Conservation (phyloP, 2,329 filamentous ascomycete species). For the Botrytis byssoidea region DNA sequence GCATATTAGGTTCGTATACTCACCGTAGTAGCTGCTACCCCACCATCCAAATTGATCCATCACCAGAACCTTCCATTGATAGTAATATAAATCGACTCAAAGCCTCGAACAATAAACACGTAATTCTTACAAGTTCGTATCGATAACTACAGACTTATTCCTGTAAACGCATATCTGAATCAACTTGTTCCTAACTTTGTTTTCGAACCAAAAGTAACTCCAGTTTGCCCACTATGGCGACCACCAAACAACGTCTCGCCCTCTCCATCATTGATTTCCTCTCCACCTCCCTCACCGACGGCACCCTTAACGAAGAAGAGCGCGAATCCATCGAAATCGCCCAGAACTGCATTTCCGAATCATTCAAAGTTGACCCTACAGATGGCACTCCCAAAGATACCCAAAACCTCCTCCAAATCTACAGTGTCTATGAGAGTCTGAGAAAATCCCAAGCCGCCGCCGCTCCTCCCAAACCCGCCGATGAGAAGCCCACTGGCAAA, state of each 20-base stretch:
- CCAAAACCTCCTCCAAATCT: constrained; percentile 88
- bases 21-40: constrained; percentile 6
- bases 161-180: background rate
- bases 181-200: background rate
- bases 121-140: background rate
- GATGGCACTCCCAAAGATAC: constrained; percentile 77
- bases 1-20: constrained; percentile 1
- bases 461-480: constrained; percentile 46
- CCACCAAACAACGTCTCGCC: constrained; percentile 73
- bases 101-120: background rate
- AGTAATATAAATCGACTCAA: background rate
- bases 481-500: constrained; percentile 41
- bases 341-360: constrained; percentile 88
- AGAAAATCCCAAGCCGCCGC: constrained; percentile 50
- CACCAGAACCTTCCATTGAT: constrained; percentile 15
- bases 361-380: constrained; percentile 89
- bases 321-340: constrained; percentile 93
- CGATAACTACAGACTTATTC: background rate
- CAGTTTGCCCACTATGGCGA: constrained; percentile 34
- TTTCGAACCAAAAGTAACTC: background rate
- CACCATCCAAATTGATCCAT: background rate
- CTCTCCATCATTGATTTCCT: constrained; percentile 98
- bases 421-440: constrained; percentile 93
- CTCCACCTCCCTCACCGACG: constrained; percentile 77
- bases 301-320: constrained; percentile 84